Evolutionary conservation across 2,329 filamentous ascomycete genomes (phyloP), one percentile per base, ranked within the genome.

Genomic region (Arthrobotrys pseudoclavata): DNA sequence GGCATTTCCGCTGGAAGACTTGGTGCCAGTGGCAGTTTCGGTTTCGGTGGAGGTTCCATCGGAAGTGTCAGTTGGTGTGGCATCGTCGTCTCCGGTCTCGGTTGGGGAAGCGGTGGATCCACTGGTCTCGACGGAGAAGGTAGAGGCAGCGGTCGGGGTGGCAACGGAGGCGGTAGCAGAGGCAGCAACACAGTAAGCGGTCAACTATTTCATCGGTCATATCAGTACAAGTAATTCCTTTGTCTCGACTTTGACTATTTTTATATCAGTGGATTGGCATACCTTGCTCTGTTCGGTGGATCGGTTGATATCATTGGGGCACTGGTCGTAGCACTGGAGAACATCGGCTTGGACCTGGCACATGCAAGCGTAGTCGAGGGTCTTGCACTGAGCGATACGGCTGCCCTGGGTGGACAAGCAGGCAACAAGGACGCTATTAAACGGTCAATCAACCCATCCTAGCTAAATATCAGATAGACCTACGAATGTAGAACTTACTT

Each of bases 271-370:
- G 4, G 7, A 18, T 45, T 6, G 47, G 26, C 66, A 50, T 70
- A 76, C 72, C 72, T 66, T 70, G 66, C 57, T 69, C 40, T 70
- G 13, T 29, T 70, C 67, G 34, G 61, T 62, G 74, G 20, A 45
- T 45, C 57, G 60, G 67, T 45, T 61, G 34, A 66, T 6, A 45
- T 76, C 71, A n/a, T 72, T 71, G 9, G 77, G 77, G 77, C 77
- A 79, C 12, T 71, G 52, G 40, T 76, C 26, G 72, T 79, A 79
- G 62, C 77, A 79, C 37, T 69, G 52, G 48, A 72, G 60, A 13
- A 79, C 71, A 31, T 53, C 31, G 26, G 50, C 42, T 29, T 77
- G 74, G 29, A 61, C 34, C 45, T 62, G 15, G 67, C 74, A 77
- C 74, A 67, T 66, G 67, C 74, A 77, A 15, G n/a, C 61, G 31